Conservation (phyloP, 2,329 filamentous ascomycete genomes). For the Scedosporium dehoogii region DNA sequence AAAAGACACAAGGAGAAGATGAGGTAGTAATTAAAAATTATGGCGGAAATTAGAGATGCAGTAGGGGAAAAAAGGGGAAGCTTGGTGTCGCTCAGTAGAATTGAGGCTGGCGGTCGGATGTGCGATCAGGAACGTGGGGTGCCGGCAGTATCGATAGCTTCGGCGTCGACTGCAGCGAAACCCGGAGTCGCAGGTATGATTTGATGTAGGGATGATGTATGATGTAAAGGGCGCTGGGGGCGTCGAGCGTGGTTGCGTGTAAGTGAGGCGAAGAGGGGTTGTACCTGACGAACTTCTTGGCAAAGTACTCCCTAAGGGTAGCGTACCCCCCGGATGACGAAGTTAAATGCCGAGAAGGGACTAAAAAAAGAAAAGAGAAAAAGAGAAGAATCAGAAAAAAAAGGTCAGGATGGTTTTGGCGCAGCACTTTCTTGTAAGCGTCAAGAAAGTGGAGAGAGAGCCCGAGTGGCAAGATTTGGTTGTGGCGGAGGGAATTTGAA, state of each 20-base stretch:
- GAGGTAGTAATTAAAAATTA: background rate
- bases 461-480: background rate
- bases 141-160: background rate
- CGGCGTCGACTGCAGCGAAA: background rate
- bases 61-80: background rate
- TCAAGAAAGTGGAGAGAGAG: background rate
- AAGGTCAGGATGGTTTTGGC: no score
- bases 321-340: background rate
- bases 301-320: background rate
- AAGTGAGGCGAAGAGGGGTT: background rate
- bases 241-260: background rate
- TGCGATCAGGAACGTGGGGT: background rate
- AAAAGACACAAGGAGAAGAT: background rate
- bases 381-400: background rate
- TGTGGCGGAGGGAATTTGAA: background rate
- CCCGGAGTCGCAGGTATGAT: background rate
- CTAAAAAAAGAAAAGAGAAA: background rate
- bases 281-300: conserved; percentile 1
- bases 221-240: background rate
- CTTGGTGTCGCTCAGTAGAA: background rate
- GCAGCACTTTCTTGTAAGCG: background rate
- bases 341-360: background rate
- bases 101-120: background rate
- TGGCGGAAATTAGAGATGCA: background rate
- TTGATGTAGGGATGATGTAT: background rate